Evolutionary conservation across 805 yeast genomes (phyloP).

Genomic region (Candida boleticola): DNA sequence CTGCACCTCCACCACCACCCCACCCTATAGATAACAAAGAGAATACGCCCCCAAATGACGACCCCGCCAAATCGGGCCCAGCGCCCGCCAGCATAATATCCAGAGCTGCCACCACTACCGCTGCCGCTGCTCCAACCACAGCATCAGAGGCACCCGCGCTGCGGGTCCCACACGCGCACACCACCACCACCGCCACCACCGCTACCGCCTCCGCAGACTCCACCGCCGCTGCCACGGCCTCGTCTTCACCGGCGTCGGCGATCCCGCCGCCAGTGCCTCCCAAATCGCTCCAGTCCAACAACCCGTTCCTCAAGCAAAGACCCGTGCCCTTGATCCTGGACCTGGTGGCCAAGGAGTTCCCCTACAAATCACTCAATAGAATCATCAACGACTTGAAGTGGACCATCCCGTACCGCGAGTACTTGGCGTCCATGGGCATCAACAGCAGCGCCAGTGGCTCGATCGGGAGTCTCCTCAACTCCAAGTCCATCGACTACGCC

Average conservation of each 20-base stretch:
- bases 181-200: too few relatives aligned
- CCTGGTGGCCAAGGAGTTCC: constrained; percentile 10
- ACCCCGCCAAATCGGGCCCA: too few relatives aligned
- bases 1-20: too few relatives aligned
- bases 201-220: background rate
- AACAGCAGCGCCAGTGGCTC: constrained; percentile 4
- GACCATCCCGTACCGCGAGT: constrained; percentile 17
- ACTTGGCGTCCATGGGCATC: background rate
- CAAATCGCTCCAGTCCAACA: constrained; percentile 2
- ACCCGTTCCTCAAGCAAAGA: constrained; percentile 1
- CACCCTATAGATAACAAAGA: too few relatives aligned
- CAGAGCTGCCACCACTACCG: too few relatives aligned
- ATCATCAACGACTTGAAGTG: constrained; percentile 60
- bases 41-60: too few relatives aligned
- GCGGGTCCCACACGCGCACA: too few relatives aligned
- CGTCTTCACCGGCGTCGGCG: background rate
- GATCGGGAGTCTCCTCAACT: constrained; percentile 20
- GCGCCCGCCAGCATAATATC: too few relatives aligned
- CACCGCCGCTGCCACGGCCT: background rate
- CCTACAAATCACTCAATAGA: constrained; percentile 65
- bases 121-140: too few relatives aligned
- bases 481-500: constrained; percentile 39
- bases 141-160: too few relatives aligned
- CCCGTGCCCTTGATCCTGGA: constrained; percentile 3
- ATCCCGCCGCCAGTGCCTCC: background rate